Evolutionary conservation across 2,329 filamentous ascomycete genomes (phyloP), one percentile per base, ranked within the genome.

Genomic region (Camillea tinctor): DNA sequence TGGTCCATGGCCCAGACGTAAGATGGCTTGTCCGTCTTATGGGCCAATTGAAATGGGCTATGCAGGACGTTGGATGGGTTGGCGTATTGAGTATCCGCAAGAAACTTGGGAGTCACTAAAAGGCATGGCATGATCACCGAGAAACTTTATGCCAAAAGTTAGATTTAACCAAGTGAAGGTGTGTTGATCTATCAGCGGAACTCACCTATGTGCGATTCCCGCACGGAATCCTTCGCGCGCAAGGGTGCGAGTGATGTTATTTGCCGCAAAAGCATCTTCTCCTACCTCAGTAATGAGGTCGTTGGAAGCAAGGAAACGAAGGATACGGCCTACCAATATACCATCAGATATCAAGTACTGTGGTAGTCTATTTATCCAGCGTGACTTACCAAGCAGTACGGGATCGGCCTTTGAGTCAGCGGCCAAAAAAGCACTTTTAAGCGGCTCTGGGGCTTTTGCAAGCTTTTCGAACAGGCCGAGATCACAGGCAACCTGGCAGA

Each of bases 21-120:
- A 2, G 62, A 52, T 2, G 60, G 63, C 26, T 53, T 59, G 22
- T 66, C 59, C 11, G 66, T 68, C 15, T 64, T 50, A 23, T 58
- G 54, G 15, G 57, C 62, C 9, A 50, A 26, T 52, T 64, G 62
- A 44, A 64, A 62, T 2, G 62, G 36, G 23, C 54, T 60, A 23
- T 57, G 24, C 15, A 54, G 23, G 40, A 57, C 60, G 19, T 59
- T 48, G 44, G 30, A 44, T 5, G 54, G 56, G 20, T 64, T 60
- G 8, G 15, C 24, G 23, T 64, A 61, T 2, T 23, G 44, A 9
- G 53, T 61, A 19, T 57, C 54, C 20, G 56, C 56, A 2, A 62
- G 60, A 48, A 59, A 62, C 11, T 52, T 40, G 17, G 56, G 60
- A 6, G 54, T 54, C 17, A 13, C 54, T 30, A 59, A 54, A 20